Evolutionary conservation across 148 eudicot species (phyloP), one percentile per base, ranked within the genome.

Genomic region (Dysphania ambrosioides): DNA sequence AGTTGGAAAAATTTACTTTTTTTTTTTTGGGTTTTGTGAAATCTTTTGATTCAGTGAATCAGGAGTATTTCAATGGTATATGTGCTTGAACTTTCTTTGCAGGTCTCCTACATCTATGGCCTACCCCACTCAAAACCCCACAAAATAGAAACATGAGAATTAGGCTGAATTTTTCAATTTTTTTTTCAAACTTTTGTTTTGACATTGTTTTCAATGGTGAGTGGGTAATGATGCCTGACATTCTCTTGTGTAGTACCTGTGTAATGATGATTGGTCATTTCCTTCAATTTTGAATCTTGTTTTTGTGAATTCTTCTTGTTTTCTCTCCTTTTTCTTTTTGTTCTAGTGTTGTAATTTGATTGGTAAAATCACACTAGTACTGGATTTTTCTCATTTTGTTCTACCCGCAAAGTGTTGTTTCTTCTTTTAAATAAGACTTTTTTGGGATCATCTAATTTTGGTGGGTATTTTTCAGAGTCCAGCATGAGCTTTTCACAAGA

Each of bases 401-500:
- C 21, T 51, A 15, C 27, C 11, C 53, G 26, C 44, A 42, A 38
- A 19, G 16, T 5, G 38, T 65, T 35, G 5, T 53, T 4, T 66
- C 36, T 67, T 12, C n/a, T 55, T 29, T n/a, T 18, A n/a, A 29
- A 24, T 71, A n/a, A 56, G n/a, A 8, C 42, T 66, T 57, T 36
- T 24, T 72, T 77, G 51, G 68, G 31, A 55, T 71, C 31, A 27
- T 56, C 73, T 81, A 42, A 71, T 24, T 15, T 73, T 31, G 6
- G 51, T 57, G 57, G 31, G 23, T 6, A 12, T 18, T 63, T 24
- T 70, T 80, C 87, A 87, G 97, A 90, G 44, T 29, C 78, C 21
- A 80, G 75, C 44, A 83, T 87, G 88, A 90, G 87, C 72, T 94
- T 47, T 83, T 86, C 97, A 60, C 80, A 82, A 31, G 84, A 85